phyloP scores from a whole-genome alignment of 495 filamentous ascomycete genomes.

The Hypoxylon cercidicola region DNA sequence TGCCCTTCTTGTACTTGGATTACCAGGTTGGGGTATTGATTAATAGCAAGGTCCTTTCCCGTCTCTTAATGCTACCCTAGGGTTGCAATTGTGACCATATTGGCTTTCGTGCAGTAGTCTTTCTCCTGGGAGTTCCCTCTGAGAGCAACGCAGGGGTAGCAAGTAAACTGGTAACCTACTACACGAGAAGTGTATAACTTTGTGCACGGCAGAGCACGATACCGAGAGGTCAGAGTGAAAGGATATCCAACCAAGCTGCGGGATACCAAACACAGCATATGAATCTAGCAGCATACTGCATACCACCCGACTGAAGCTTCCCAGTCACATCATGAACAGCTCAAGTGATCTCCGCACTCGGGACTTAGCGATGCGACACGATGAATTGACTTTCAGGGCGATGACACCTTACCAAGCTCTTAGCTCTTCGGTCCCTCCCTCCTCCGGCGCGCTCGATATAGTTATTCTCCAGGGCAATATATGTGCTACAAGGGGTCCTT shows the following conservation, averaged over 20 bases:
- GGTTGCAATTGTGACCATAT: constrained; percentile 39
- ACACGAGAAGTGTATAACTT: constrained; percentile 9
- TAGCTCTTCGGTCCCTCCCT: constrained; percentile 24
- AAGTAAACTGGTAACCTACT: constrained; percentile 3
- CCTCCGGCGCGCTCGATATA: constrained; percentile 19
- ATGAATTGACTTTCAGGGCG: constrained; percentile 43
- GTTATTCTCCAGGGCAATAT: constrained; percentile 7
- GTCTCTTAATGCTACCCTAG: constrained; percentile 28
- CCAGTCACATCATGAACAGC: constrained; percentile 41
- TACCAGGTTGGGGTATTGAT: constrained; percentile 36
- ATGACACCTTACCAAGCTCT: constrained; percentile 31
- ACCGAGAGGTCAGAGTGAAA: constrained; percentile 15
- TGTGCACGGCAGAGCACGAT: constrained; percentile 26
- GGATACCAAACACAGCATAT: constrained; percentile 32
- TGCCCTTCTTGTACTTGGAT: constrained; percentile 33
- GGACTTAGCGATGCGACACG: constrained; percentile 43
- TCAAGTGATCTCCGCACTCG: constrained; percentile 45
- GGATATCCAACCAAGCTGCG: constrained; percentile 23
- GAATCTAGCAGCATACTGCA: constrained; percentile 18
- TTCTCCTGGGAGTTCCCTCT: constrained; percentile 9
- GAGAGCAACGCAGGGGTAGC: constrained; percentile 34
- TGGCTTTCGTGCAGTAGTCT: constrained; percentile 36
- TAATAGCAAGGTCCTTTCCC: constrained; percentile 30
- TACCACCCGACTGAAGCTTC: constrained; percentile 24
- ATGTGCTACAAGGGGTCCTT: constrained; percentile 22